phyloP scores from a whole-genome alignment of 768 basidiomycete species.

The Kwoniella bestiolae region DNA sequence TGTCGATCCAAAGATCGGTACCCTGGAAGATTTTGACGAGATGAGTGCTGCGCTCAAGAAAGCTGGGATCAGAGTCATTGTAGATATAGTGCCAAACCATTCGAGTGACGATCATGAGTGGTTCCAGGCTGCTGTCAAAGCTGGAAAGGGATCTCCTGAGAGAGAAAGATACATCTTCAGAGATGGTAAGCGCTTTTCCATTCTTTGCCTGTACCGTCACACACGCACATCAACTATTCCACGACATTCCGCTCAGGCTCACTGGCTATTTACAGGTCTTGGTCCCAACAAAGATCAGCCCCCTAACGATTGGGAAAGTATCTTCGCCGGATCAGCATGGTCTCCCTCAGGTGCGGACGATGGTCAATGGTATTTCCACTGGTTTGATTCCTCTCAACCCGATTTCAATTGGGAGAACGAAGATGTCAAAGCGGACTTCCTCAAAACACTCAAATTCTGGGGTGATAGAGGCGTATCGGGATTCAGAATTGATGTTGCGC shows the following conservation, averaged over 20 bases:
- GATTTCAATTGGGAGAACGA: slow-evolving; percentile 48
- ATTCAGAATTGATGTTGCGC: slow-evolving; percentile 51
- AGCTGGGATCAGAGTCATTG: slow-evolving; percentile 41
- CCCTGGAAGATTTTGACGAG: slow-evolving; percentile 47
- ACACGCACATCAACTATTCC: too few relatives aligned
- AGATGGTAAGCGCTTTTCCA: slow-evolving; percentile 34
- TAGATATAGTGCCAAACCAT: slow-evolving; percentile 54
- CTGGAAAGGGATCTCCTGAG: slow-evolving; percentile 36
- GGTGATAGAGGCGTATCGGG: slow-evolving; percentile 45
- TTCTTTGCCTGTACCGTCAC: too few relatives aligned
- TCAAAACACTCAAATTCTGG: slow-evolving; percentile 48
- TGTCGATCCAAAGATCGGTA: slow-evolving; percentile 49
- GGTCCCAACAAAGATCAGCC: slow-evolving; percentile 38
- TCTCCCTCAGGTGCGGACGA: slow-evolving; percentile 32
- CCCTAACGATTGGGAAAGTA: slow-evolving; percentile 42
- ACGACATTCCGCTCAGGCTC: neutral
- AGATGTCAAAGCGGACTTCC: slow-evolving; percentile 47
- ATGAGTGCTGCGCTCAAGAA: slow-evolving; percentile 39
- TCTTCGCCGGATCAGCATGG: slow-evolving; percentile 49
- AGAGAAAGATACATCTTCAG: slow-evolving; percentile 46
- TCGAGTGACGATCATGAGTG: slow-evolving; percentile 48
- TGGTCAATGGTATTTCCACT: slow-evolving; percentile 49
- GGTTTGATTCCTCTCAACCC: slow-evolving; percentile 49
- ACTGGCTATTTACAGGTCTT: slow-evolving; percentile 24
- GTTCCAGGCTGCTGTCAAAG: slow-evolving; percentile 48